Conservation (phyloP, 257 asterid species). For the Henckelia pumila region DNA sequence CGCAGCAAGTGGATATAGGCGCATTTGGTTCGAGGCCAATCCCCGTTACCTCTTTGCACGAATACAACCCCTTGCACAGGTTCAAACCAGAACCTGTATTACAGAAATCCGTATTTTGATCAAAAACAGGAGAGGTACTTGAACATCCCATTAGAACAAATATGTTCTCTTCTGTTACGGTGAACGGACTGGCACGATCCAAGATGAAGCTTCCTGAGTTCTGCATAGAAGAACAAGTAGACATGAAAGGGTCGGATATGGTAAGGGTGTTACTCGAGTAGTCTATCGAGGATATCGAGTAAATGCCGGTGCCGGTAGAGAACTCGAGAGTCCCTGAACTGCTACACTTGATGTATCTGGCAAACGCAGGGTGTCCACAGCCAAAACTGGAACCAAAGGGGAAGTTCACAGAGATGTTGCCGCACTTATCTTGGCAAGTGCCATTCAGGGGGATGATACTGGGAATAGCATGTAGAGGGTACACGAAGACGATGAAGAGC, state of each 20-base stretch:
- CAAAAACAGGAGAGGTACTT: slow-evolving; percentile 58
- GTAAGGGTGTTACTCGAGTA: slow-evolving; percentile 42
- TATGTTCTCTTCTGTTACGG: slow-evolving; percentile 35
- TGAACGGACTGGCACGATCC: slow-evolving; percentile 44
- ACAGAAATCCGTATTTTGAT: slow-evolving; percentile 46
- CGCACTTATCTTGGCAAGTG: slow-evolving; percentile 51
- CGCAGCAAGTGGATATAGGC: slow-evolving; percentile 60
- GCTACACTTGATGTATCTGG: slow-evolving; percentile 48
- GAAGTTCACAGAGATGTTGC: slow-evolving; percentile 41
- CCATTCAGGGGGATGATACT: slow-evolving; percentile 44
- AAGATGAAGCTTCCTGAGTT: slow-evolving; percentile 56
- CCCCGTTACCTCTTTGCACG: slow-evolving; percentile 51
- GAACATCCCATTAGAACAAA: slow-evolving; percentile 71
- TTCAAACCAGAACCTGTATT: slow-evolving; percentile 56
- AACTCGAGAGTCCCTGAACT: slow-evolving; percentile 34
- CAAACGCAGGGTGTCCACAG: slow-evolving; percentile 61
- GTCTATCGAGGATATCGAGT: slow-evolving; percentile 49
- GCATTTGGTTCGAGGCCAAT: slow-evolving; percentile 60
- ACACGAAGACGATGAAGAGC: slow-evolving; percentile 32
- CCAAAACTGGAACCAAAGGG: slow-evolving; percentile 66
- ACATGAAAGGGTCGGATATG: slow-evolving; percentile 61
- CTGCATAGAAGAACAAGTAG: slow-evolving; percentile 77
- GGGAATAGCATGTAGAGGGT: slow-evolving; percentile 35
- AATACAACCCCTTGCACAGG: slow-evolving; percentile 58
- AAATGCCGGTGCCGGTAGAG: slow-evolving; percentile 43